phyloP scores from a whole-genome alignment of 169 alveolate species.

The Plasmodium gonderi region DNA sequence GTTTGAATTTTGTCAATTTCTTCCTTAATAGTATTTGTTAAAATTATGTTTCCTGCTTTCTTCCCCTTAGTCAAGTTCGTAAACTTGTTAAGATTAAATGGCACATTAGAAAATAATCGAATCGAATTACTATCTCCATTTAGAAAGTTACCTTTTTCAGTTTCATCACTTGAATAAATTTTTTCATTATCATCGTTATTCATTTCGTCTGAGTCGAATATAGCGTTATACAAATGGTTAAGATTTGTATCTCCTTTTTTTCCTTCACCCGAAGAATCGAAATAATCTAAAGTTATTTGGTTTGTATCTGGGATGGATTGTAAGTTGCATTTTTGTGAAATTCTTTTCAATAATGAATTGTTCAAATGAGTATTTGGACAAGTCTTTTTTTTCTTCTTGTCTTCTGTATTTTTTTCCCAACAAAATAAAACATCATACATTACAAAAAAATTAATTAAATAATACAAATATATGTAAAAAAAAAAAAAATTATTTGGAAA shows the following conservation, averaged over 20 bases:
- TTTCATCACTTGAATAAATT: not conserved
- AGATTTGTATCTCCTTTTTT: not conserved
- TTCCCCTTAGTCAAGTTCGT: conserved; percentile 32
- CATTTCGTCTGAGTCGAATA: conserved; percentile 7
- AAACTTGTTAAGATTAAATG: not conserved
- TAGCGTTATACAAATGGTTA: not conserved
- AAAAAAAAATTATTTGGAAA: conserved; percentile 55
- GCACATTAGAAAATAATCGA: not conserved
- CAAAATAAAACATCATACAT: conserved; percentile 42
- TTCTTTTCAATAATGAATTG: not conserved
- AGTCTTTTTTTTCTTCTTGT: not conserved
- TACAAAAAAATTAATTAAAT: conserved; percentile 24
- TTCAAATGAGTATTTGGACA: not conserved
- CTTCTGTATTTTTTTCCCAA: conserved; percentile 42
- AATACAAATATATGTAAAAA: conserved; percentile 41
- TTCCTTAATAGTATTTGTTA: conserved; percentile 43
- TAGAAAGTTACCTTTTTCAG: not conserved
- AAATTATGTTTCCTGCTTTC: not conserved
- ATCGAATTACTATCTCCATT: not conserved
- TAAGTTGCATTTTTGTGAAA: not conserved
- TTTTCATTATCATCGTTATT: not conserved
- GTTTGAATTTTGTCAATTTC: conserved; percentile 64
- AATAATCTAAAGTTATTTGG: not conserved
- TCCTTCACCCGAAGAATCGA: not conserved
- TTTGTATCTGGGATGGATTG: not conserved